These are phyloP conservation scores for Glomus cerebriforme DNA, from an alignment of 192 early-diverging fungal species.

Conservation along the genomic window DNA sequence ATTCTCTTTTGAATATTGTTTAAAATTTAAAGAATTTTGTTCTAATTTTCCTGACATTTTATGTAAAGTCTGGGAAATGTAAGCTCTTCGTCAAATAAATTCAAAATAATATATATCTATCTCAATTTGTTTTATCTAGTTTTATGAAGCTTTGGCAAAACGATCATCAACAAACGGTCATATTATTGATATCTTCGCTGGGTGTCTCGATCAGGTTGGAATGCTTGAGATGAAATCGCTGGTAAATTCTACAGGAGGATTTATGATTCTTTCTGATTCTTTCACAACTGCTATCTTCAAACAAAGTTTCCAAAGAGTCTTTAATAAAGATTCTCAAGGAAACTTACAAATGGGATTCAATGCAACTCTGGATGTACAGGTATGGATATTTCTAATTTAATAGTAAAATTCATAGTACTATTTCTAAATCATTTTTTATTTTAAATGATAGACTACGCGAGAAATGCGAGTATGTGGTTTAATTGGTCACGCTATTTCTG, in stretches of 20 bases:
- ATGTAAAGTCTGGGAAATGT: too few relatives aligned
- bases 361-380: constrained; percentile 93
- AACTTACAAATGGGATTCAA: constrained; percentile 97
- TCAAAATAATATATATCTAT: neutral
- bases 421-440: neutral
- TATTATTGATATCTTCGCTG: constrained; percentile 95
- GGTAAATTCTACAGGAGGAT: constrained; percentile 86
- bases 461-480: constrained; percentile 96
- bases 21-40: neutral
- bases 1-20: neutral
- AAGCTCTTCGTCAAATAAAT: neutral
- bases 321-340: constrained; percentile 88
- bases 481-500: constrained; percentile 94
- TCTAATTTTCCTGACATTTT: neutral
- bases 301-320: constrained; percentile 93
- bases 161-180: constrained; percentile 87
- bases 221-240: constrained; percentile 95
- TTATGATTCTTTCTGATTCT: constrained; percentile 94
- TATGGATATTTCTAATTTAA: constrained; percentile 31
- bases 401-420: neutral
- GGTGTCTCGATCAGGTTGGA: constrained; percentile 97
- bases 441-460: constrained; percentile 73
- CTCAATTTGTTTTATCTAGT: constrained; percentile 52
- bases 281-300: constrained; percentile 97
- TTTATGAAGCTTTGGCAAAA: constrained; percentile 87